Base-by-base conservation (phyloP, 352 stramenopile species). In the Globisporangium mamillatum region DNA sequence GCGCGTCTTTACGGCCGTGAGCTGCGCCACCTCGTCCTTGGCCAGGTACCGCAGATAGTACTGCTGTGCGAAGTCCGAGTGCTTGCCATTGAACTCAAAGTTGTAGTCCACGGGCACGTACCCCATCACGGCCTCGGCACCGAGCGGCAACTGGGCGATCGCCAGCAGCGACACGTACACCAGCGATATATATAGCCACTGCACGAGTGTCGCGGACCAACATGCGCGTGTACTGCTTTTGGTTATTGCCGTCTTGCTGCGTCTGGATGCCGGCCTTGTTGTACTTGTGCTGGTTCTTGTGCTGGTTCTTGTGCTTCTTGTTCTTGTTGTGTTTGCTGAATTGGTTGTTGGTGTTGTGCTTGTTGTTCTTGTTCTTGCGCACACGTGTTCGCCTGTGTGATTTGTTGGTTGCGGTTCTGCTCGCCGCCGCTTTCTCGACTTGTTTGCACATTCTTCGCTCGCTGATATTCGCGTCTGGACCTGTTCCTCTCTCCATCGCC, bases 31-130 rank as follows among this genome's bases (percentile, higher is more conserved):
- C 2, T 72, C 53, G 36, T 77, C 76, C 56, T 78, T 71, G n/a
- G 70, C 73, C 16, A 73, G 67, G 64, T 73, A 81, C 25, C 84
- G 77, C n/a, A 67, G 24, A 64, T 90, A 92, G 61, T 71, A 91
- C 62, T 91, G 84, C 73, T 91, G 82, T 22, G 79, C 79, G 52
- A 89, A 86, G 75, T 92, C 80, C 52, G 84, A 92, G 66, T 89
- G 79, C 60, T 75, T 44, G 5, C 80, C 84, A 25, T 80, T 76
- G 74, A 84, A 89, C 46, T 69, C 63, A 64, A 89, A 92, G 46
- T 73, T 73, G 44, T 57, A 67, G 50, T 84, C 76, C 18, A 85
- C 66, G 0, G 81, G 78, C 16, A 90, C 77, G 60, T 46, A 44
- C 36, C 55, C 60, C 20, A 29, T 46, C 27, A 60, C 29, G 10